Base-by-base conservation (phyloP, 257 asterid species). In the Nicotiana paniculata region DNA sequence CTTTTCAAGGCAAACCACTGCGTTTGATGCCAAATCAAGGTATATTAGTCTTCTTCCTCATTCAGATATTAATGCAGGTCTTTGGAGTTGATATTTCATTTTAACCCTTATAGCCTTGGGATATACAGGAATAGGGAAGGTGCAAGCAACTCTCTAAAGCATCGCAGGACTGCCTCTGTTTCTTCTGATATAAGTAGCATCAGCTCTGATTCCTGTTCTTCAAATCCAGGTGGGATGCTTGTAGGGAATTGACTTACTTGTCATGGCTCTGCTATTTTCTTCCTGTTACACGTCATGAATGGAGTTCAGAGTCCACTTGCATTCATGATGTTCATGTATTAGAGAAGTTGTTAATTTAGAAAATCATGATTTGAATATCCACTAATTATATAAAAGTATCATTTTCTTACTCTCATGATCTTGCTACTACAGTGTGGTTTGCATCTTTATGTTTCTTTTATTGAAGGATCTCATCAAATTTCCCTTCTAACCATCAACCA, bases 171-270 rank as follows among this genome's bases (percentile, higher is more conserved):
- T 33, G 85, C 92, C 78, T 95, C 98, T 11, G 91, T 90, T 84
- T 90, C 97, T 79, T 93, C 99, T 66, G 99, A 94, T 83, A 90
- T 92, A 88, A 94, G 97, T 87, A 88, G 94, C 90, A 89, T 90
- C 85, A 90, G 92, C 87, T 86, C 88, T 67, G 83, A 82, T 74
- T 89, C 93, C 37, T 86, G 94, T 70, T 81, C 92, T 81, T 88
- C 92, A 58, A 90, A 76, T 90, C 87, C 92, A 91, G 98, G 99
- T 96, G 68, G 69, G 77, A 57, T 51, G 4, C 63, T 75, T 51
- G 46, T 15, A 75, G 46, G 24, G 16, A 18, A 26, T 51, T 75
- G 63, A 75, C 28, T 15, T 13, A 48, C 6, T 75, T 75, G 64
- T 9, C 80, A 28, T 75, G 80, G 46, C 10, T 75, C 30, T 75